Conservation (phyloP, 768 basidiomycete genomes). For the Leccinum uliginosum region DNA sequence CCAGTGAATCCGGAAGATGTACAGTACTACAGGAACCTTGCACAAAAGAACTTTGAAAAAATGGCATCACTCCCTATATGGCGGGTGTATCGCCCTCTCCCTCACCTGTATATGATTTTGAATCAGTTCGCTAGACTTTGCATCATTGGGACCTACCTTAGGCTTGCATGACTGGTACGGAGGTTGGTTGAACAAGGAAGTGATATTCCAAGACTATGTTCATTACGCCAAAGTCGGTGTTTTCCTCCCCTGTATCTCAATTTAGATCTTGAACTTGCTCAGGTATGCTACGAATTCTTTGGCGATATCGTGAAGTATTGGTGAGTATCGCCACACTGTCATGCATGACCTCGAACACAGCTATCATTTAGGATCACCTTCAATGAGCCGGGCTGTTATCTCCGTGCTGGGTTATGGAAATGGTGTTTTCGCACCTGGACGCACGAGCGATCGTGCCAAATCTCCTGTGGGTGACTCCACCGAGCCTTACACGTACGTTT, state of each 20-base stretch:
- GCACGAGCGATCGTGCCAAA: conserved; percentile 60
- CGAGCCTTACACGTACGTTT: conserved; percentile 66
- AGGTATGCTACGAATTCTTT: conserved; percentile 74
- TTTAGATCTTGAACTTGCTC: neutral
- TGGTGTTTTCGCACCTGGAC: conserved; percentile 71
- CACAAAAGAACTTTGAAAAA: conserved; percentile 60
- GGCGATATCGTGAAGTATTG: conserved; percentile 79
- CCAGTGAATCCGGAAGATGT: conserved; percentile 70
- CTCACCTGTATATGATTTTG: neutral
- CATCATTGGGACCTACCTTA: conserved; percentile 1
- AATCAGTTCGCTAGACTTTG: neutral
- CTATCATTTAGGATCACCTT: conserved; percentile 55
- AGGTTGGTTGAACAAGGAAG: neutral
- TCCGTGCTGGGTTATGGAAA: conserved; percentile 67
- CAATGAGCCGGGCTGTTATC: conserved; percentile 76
- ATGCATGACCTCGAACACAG: conserved; percentile 16
- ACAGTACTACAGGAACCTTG: conserved; percentile 66
- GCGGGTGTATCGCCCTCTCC: conserved; percentile 30
- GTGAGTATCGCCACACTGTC: conserved; percentile 29
- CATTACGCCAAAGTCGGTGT: conserved; percentile 49
- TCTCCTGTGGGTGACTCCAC: conserved; percentile 63
- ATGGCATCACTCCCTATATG: conserved; percentile 68
- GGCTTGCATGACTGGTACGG: neutral
- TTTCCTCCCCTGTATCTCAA: neutral
- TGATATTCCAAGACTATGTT: conserved; percentile 53